These are phyloP conservation scores for Phytophthora sansomeana DNA, from an alignment of 352 stramenopile species.

Conservation along the genomic window DNA sequence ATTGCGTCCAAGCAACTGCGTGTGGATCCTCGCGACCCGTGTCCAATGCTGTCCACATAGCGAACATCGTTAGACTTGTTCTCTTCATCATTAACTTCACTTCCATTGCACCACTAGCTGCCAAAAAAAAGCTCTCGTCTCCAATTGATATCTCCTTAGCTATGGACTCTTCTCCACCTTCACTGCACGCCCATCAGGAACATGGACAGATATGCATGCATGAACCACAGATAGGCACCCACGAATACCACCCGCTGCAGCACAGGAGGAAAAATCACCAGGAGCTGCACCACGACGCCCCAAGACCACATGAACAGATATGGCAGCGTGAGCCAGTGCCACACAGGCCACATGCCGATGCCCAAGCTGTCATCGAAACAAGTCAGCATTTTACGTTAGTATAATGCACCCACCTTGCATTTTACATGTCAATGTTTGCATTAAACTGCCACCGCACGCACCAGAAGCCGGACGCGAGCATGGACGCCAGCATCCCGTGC, in stretches of 20 bases:
- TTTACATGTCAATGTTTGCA: too few species aligned
- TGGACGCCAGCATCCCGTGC: slow-evolving; percentile 70
- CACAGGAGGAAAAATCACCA: slow-evolving; percentile 68
- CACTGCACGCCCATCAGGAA: slow-evolving; percentile 24
- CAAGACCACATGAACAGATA: slow-evolving; percentile 89
- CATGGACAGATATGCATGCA: slow-evolving; percentile 71
- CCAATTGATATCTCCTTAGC: not conserved
- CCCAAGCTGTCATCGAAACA: slow-evolving; percentile 51
- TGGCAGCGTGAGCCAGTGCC: slow-evolving; percentile 74
- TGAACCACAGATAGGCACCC: slow-evolving; percentile 74
- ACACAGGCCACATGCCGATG: slow-evolving; percentile 81
- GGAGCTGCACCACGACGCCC: slow-evolving; percentile 75
- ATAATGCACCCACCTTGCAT: not conserved
- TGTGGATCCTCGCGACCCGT: slow-evolving; percentile 44
- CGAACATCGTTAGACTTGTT: not conserved
- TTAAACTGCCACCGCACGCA: slow-evolving; percentile 25
- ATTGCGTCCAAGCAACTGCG: slow-evolving; percentile 39
- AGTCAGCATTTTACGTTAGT: not conserved
- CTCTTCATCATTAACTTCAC: not conserved
- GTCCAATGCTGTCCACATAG: slow-evolving; percentile 29
- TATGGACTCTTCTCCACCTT: not conserved
- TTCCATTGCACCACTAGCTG: not conserved
- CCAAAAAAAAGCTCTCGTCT: not conserved
- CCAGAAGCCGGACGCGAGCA: slow-evolving; percentile 64
- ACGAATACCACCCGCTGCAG: slow-evolving; percentile 73